Percentiles rank a stretch among this genome's conserved stretches.
phyloP scores from a whole-genome alignment of 768 basidiomycete species.

The Chalciporus piperatus region DNA sequence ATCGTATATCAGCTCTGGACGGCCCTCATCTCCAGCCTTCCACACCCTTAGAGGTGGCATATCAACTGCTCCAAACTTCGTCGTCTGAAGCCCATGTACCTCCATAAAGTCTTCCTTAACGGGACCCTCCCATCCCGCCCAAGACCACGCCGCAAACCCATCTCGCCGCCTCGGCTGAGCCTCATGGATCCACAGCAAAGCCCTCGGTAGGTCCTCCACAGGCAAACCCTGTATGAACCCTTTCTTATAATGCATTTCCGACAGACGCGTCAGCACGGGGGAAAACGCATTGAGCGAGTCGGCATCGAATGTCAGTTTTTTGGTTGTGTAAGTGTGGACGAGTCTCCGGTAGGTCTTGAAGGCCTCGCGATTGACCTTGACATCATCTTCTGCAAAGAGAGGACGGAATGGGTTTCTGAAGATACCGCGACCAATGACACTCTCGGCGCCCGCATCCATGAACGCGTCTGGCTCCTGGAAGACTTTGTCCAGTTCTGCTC shows the following conservation, averaged over 20 bases:
- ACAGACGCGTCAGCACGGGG: constrained; percentile 8
- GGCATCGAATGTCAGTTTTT: constrained; percentile 3
- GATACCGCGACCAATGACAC: constrained; percentile 3
- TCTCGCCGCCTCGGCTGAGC: background rate
- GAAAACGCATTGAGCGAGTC: constrained; percentile 17
- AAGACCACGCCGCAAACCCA: constrained; percentile 11
- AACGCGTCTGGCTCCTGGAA: background rate
- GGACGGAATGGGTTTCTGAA: constrained; percentile 11
- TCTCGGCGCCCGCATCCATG: background rate
- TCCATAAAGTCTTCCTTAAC: background rate
- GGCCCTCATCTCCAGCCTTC: constrained; percentile 1
- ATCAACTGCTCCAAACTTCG: background rate
- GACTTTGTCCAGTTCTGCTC: background rate
- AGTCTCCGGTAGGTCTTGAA: constrained; percentile 4
- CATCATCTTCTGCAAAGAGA: background rate
- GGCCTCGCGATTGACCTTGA: background rate
- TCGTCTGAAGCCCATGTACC: background rate
- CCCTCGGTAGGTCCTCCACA: constrained; percentile 8
- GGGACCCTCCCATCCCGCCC: constrained; percentile 10
- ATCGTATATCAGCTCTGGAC: constrained; percentile 5
- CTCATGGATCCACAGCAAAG: constrained; percentile 9
- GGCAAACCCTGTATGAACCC: constrained; percentile 17
- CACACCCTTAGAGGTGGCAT: constrained; percentile 10
- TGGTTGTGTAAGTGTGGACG: constrained; percentile 4
- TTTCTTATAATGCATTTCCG: background rate